Conservation (phyloP, 116 monocot species). For the Iris pallida region DNA sequence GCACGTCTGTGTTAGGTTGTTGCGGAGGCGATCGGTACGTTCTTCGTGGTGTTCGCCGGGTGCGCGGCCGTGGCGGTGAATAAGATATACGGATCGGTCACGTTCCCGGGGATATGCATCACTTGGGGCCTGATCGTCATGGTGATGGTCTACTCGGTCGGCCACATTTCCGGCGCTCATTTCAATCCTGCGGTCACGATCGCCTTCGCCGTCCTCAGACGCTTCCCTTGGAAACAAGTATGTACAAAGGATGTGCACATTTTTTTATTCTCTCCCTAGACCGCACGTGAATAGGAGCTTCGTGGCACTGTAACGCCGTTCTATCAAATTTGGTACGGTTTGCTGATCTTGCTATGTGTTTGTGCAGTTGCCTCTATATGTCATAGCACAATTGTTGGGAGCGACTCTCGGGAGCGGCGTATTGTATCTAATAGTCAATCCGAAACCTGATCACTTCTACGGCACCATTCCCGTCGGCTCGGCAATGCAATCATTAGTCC, state of each 20-base stretch:
- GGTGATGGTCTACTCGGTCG: slow-evolving; percentile 19
- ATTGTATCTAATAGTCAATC: slow-evolving; percentile 12
- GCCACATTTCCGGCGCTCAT: slow-evolving; percentile 30
- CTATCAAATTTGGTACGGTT: no score
- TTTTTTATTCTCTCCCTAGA: no score
- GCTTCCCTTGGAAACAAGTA: slow-evolving; percentile 18
- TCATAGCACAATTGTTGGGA: slow-evolving; percentile 20
- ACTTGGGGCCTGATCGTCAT: slow-evolving; percentile 16
- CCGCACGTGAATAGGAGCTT: no score
- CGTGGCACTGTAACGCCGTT: no score
- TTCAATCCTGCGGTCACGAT: slow-evolving; percentile 34
- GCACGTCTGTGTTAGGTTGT: not conserved
- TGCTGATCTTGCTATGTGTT: not conserved
- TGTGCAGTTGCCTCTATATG: slow-evolving; percentile 27
- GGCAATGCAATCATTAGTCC: slow-evolving; percentile 17
- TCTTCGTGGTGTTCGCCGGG: slow-evolving; percentile 17
- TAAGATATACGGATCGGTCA: slow-evolving; percentile 8
- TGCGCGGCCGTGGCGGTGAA: slow-evolving; percentile 10
- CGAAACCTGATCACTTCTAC: slow-evolving; percentile 20
- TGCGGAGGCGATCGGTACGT: slow-evolving; percentile 13
- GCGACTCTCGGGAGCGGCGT: slow-evolving; percentile 14
- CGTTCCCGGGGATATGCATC: slow-evolving; percentile 17
- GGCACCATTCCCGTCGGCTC: slow-evolving; percentile 22
- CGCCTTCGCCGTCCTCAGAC: slow-evolving; percentile 10
- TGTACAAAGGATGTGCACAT: not conserved